Base-by-base conservation (phyloP, 495 filamentous ascomycete species). In the Jackrogersella minutella region DNA sequence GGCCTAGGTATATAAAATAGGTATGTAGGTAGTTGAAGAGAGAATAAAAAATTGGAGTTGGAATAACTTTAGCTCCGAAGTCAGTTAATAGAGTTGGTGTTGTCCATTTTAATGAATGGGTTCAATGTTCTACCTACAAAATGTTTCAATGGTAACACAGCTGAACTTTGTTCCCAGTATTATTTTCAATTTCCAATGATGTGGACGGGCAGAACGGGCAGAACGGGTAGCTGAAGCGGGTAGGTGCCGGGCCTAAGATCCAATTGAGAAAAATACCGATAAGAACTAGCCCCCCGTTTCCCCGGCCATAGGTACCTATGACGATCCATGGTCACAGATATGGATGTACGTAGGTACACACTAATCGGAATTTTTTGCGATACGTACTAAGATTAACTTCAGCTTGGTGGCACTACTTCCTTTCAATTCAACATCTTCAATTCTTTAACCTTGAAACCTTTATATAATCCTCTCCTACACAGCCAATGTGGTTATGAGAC, bases 401-500 rank as follows among this genome's bases (percentile, higher is more conserved):
- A 24, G 41, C 22, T 57, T 14, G 24, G 16, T 5, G 17, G 31
- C 36, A 31, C 9, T 17, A 21, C 17, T 17, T 41, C 26, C n/a
- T n/a, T 19, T 5, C 14, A 9, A 19, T 46, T 49, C 5, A 31
- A 30, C n/a, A n/a, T 4, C 17, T n/a, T 49, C 24, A 1, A 3
- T 21, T 21, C 21, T 49, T 26, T 17, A 8, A 11, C n/a, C 24
- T 17, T 14, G n/a, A 31, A 34, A 47, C 10, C 19, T 63, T 19
- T 46, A 46, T 46, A 46, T 16, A 28, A 28, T 47, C 17, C 5
- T 33, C 24, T 9, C 24, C 50, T 30, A 11, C 26, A 28, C 44
- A 14, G 46, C 56, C 50, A 60, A 70, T 73, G 72, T 56, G 64
- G 68, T 70, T 66, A 74, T 74, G 72, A 74, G 57, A 70, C 58